A percentile compares a stretch with the other conserved stretches of the same genome.
phyloP scores from a whole-genome alignment of 2,329 filamentous ascomycete genomes.

The Elsinoe necatrix region DNA sequence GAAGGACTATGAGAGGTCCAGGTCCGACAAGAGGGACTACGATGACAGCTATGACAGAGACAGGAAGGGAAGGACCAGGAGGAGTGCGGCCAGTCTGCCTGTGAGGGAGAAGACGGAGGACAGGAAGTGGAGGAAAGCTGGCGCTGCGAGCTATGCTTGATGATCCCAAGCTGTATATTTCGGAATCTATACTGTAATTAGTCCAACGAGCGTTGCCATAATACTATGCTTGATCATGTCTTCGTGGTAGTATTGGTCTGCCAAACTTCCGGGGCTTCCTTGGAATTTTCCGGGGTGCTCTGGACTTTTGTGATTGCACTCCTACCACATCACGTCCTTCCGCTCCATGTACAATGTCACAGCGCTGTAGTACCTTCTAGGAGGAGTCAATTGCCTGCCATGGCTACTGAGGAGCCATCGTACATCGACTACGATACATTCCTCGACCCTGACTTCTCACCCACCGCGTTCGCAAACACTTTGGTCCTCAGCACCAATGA shows the following conservation, averaged over 20 bases:
- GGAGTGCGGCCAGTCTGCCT: constrained; percentile 29
- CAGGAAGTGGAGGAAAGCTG: constrained; percentile 24
- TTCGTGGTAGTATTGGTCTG: too few species aligned
- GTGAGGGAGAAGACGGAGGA: constrained; percentile 25
- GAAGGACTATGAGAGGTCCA: not conserved
- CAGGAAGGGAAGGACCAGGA: constrained; percentile 21
- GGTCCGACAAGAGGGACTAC: constrained; percentile 16
- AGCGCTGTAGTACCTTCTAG: not conserved
- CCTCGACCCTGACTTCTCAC: constrained; percentile 71
- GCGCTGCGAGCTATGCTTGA: not conserved
- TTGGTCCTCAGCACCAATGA: constrained; percentile 89
- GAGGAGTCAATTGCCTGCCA: not conserved
- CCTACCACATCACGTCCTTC: not conserved
- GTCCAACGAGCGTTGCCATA: not conserved
- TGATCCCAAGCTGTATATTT: not conserved
- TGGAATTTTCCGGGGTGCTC: not conserved
- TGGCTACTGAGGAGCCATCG: constrained; percentile 48
- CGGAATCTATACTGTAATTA: not conserved
- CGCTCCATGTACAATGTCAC: not conserved
- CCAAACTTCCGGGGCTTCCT: not conserved
- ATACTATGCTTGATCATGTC: not conserved
- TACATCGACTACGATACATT: constrained; percentile 97
- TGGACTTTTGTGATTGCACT: not conserved
- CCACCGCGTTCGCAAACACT: constrained; percentile 75
- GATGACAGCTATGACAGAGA: constrained; percentile 20